Conservation (phyloP, 2,329 filamentous ascomycete species). For the Tolypocladium ophioglossoides region DNA sequence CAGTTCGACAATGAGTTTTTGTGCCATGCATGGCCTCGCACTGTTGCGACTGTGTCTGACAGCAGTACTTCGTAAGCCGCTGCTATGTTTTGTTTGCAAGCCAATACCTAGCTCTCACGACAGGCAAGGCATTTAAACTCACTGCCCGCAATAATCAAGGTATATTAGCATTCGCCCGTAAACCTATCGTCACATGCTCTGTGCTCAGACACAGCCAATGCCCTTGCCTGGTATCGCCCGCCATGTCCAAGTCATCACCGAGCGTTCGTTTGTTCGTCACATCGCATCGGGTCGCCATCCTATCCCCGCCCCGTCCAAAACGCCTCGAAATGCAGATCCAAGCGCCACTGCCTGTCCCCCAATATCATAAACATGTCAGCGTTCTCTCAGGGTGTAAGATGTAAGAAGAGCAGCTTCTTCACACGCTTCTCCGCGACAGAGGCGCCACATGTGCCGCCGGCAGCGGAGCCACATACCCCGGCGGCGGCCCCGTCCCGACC, state of each 20-base stretch:
- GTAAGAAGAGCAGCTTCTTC: not conserved
- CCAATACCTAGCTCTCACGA: too few species aligned
- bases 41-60: not conserved
- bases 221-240: not conserved
- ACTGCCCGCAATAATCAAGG: too few species aligned
- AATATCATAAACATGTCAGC: not conserved
- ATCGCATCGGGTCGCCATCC: not conserved
- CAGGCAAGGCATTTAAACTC: too few species aligned
- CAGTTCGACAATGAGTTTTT: not conserved
- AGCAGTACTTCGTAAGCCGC: too few species aligned
- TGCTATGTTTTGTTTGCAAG: too few species aligned
- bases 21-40: not conserved
- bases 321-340: not conserved
- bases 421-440: not conserved
- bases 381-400: not conserved
- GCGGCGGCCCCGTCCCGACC: conserved; percentile 12
- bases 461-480: conserved; percentile 17
- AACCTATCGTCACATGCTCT: not conserved
- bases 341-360: not conserved
- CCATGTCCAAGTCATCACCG: too few species aligned
- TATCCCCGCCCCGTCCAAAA: not conserved
- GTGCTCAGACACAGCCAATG: not conserved
- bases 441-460: conserved; percentile 6
- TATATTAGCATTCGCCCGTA: too few species aligned
- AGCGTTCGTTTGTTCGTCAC: too few species aligned